Evolutionary conservation across 768 basidiomycete species (phyloP).

Genomic region (Lactarius pseudohatsudake): DNA sequence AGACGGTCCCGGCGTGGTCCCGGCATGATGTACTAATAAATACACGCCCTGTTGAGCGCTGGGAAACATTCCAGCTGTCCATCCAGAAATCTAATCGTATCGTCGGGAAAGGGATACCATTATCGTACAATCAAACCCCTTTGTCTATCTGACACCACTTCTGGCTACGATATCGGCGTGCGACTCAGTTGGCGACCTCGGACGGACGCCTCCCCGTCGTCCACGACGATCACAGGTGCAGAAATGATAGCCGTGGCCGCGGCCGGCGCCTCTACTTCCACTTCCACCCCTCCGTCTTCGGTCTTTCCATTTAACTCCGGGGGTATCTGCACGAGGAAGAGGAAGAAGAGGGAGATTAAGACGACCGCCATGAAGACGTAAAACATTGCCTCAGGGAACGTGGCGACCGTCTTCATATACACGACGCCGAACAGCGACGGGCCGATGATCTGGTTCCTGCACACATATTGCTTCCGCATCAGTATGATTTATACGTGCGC

Average conservation of each 20-base stretch:
- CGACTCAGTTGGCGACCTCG: not conserved
- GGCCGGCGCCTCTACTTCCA: not conserved
- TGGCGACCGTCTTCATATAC: slow-evolving; percentile 68
- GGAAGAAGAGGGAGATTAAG: slow-evolving; percentile 43
- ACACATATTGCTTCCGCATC: not conserved
- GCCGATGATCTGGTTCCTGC: slow-evolving; percentile 61
- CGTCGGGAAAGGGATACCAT: not conserved
- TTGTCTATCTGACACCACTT: not conserved
- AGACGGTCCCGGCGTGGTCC: too few relatives aligned
- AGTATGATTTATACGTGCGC: slow-evolving; percentile 1
- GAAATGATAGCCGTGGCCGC: not conserved
- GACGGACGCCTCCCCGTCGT: not conserved
- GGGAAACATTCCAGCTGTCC: too few relatives aligned
- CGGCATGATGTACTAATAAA: too few relatives aligned
- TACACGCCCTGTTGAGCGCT: too few relatives aligned
- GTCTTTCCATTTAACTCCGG: not conserved
- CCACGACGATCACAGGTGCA: not conserved
- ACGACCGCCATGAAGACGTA: slow-evolving; percentile 48
- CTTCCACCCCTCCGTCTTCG: not conserved
- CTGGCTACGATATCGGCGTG: not conserved
- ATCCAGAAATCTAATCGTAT: too few relatives aligned
- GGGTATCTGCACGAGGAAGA: slow-evolving; percentile 49
- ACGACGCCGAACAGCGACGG: slow-evolving; percentile 72
- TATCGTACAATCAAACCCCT: not conserved
- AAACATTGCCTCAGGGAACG: slow-evolving; percentile 70